These are phyloP conservation scores for Phalaenopsis hybrid DNA, from an alignment of 116 monocot genomes.

Conservation along the genomic window DNA sequence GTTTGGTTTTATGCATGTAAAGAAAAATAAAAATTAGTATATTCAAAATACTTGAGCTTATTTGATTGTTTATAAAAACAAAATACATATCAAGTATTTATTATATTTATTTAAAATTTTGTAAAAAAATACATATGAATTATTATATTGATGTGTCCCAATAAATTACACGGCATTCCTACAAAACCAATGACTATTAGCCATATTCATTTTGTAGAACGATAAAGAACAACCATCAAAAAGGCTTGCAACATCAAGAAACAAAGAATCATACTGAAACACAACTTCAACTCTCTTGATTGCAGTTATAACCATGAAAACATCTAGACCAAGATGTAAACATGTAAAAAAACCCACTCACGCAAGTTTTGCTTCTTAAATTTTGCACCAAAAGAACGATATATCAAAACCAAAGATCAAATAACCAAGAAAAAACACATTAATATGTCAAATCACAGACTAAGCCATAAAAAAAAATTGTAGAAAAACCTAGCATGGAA, in stretches of 20 bases:
- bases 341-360: neutral
- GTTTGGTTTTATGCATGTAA: too few species aligned
- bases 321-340: neutral
- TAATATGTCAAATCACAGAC: neutral
- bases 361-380: neutral
- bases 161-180: too few species aligned
- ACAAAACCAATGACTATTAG: too few species aligned
- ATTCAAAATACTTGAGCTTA: too few species aligned
- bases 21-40: too few species aligned
- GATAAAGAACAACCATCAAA: neutral
- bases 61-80: too few species aligned
- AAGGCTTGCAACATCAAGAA: neutral
- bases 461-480: constrained; percentile 1
- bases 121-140: too few species aligned
- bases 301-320: neutral
- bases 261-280: neutral
- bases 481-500: neutral
- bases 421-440: neutral
- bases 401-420: neutral
- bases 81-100: too few species aligned
- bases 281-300: neutral
- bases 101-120: too few species aligned
- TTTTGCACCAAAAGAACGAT: neutral
- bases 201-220: too few species aligned
- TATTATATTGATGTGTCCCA: too few species aligned